Percentiles rank a stretch among this genome's conserved stretches.
phyloP scores from a whole-genome alignment of 306 rosid species.

The Vigna nakashimae region DNA sequence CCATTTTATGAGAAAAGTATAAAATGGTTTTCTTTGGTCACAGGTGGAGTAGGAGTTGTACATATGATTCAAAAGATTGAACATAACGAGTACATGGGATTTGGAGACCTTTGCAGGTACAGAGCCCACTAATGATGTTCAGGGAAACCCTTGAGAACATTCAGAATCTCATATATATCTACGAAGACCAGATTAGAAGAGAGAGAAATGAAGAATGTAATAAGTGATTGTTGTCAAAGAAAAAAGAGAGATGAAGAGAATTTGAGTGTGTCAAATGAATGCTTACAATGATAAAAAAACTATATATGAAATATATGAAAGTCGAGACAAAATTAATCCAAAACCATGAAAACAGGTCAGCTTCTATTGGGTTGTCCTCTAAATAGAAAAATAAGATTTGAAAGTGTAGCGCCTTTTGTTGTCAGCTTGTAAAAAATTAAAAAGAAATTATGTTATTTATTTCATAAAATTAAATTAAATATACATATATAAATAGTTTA shows the following conservation, averaged over 20 bases:
- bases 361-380: too few species aligned
- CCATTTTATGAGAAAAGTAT: constrained; percentile 41
- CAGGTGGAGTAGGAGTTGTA: constrained; percentile 77
- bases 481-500: too few species aligned
- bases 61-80: constrained; percentile 53
- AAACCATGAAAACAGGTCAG: too few species aligned
- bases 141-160: not conserved
- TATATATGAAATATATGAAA: too few species aligned
- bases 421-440: too few species aligned
- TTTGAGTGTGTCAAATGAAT: not conserved
- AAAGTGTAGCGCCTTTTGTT: too few species aligned
- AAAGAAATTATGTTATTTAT: too few species aligned
- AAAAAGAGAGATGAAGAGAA: not conserved
- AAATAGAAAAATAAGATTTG: too few species aligned
- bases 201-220: not conserved
- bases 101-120: constrained; percentile 56
- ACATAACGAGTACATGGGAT: constrained; percentile 69
- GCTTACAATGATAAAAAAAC: not conserved
- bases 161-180: not conserved
- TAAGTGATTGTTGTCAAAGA: not conserved
- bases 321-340: too few species aligned
- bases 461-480: too few species aligned
- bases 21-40: not conserved
- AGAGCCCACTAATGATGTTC: not conserved
- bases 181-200: not conserved